A percentile compares a stretch with the other conserved stretches of the same genome.
These are phyloP conservation scores for Salvia splendens DNA, from an alignment of 257 asterid genomes.

Conservation along the genomic window DNA sequence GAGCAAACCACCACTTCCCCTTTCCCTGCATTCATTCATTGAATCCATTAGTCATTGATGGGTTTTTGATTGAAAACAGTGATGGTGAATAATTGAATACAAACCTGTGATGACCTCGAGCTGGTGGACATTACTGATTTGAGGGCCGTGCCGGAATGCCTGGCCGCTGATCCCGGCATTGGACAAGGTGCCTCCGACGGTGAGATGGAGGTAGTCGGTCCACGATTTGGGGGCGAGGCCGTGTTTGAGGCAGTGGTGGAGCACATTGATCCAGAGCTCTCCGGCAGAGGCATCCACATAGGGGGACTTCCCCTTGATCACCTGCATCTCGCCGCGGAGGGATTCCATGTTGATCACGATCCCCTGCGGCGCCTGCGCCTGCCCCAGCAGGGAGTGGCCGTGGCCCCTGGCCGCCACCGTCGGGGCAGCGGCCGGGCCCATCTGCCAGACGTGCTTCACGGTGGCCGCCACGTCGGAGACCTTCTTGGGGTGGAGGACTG, in stretches of 20 bases:
- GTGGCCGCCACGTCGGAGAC: constrained; percentile 67
- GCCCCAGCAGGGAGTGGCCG: constrained; percentile 80
- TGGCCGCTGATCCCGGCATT: constrained; percentile 96
- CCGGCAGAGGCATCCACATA: constrained; percentile 77
- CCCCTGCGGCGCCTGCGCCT: constrained; percentile 74
- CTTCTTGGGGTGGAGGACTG: constrained; percentile 74
- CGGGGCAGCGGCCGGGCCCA: constrained; percentile 65
- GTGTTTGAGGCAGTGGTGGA: constrained; percentile 62
- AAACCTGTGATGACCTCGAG: constrained; percentile 93
- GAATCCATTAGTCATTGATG: background rate
- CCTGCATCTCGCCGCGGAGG: constrained; percentile 51
- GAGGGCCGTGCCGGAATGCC: constrained; percentile 93
- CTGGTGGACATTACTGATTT: constrained; percentile 83
- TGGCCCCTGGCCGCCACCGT: constrained; percentile 83
- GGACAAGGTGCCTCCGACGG: constrained; percentile 90
- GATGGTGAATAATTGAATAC: constrained; percentile 12
- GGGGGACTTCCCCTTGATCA: constrained; percentile 47
- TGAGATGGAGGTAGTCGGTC: constrained; percentile 89
- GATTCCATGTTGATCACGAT: constrained; percentile 78
- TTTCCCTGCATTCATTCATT: constrained; percentile 58
- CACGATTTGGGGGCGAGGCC: constrained; percentile 89
- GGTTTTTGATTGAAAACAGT: no score
- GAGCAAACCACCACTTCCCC: constrained; percentile 81
- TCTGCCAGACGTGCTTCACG: constrained; percentile 68
- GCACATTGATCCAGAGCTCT: constrained; percentile 78